phyloP scores from a whole-genome alignment of 2,329 filamentous ascomycete genomes.

The Microthyrium microscopicum region DNA sequence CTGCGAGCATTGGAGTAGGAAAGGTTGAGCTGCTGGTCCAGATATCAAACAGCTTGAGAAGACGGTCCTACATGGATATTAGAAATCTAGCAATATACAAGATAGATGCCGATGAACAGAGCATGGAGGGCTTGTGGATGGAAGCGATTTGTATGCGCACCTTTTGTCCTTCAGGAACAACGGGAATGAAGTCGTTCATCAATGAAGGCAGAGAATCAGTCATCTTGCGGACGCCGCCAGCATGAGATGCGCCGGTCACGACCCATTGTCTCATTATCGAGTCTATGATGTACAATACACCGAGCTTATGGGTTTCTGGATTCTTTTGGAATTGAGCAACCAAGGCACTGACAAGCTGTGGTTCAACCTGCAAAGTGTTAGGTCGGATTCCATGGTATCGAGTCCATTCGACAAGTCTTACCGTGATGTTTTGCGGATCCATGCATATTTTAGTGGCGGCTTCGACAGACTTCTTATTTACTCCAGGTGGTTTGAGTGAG shows the following conservation, averaged over 20 bases:
- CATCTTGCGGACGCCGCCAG: constrained; percentile 89
- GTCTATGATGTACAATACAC: constrained; percentile 99
- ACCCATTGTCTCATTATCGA: constrained; percentile 98
- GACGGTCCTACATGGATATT: constrained; percentile 60
- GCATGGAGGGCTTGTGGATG: neutral
- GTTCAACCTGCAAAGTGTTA: constrained; percentile 1
- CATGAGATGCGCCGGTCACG: constrained; percentile 82
- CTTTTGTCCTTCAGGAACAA: constrained; percentile 88
- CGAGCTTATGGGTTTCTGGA: constrained; percentile 88
- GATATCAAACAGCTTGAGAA: constrained; percentile 87
- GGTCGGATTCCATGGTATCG: no score
- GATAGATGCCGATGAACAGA: no score
- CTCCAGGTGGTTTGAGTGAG: constrained; percentile 77
- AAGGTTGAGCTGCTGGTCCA: constrained; percentile 96
- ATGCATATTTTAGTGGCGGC: constrained; percentile 77
- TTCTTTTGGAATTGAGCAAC: constrained; percentile 85
- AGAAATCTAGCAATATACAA: neutral
- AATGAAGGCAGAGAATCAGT: constrained; percentile 84
- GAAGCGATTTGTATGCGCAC: constrained; percentile 43
- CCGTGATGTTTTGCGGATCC: constrained; percentile 1
- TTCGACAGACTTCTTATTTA: constrained; percentile 82
- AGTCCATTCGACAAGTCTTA: neutral
- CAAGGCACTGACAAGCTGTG: constrained; percentile 1
- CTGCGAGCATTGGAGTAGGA: constrained; percentile 58
- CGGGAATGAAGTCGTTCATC: constrained; percentile 88